Evolutionary conservation across 129 eudicot genomes (phyloP), one percentile per base, ranked within the genome.

Genomic region (Pulicaria dysenterica): DNA sequence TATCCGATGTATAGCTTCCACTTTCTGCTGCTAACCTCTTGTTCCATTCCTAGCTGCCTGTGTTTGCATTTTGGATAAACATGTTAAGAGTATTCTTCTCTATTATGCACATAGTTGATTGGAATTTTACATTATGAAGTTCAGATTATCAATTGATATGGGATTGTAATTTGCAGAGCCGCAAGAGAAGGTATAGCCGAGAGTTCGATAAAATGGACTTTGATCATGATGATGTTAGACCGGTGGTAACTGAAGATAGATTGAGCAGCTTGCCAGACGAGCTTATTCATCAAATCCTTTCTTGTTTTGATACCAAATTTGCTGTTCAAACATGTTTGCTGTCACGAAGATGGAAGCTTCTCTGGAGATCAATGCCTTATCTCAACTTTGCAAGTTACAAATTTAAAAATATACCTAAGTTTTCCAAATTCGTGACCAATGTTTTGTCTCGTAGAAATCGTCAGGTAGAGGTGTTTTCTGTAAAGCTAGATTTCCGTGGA

Each of bases 211-310:
- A n/a, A 62, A 62, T 73, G 78, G 69, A 49, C 14, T 17, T 54
- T 50, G 40, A 43, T 8, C 51, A 41, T 16, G 67, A 12, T 42
- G 12, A 73, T 38, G 39, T 39, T 43, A 63, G 63, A 63, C 8
- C 2, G 19, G 7, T 40, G 58, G 12, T 47, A 3, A 61, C 37
- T 17, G 64, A 58, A 2, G 81, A 77, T 62, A 69, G 76, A 69
- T 24, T 77, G 41, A 77, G 76, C 81, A 39, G 40, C 75, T 77
- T 77, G 70, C 81, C 81, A 0, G 48, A 39, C 47, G 75, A 68
- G 37, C 61, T 77, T 50, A 69, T 77, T 19, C 81, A 59, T 49
- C 45, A 59, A 50, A 77, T 77, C 45, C 70, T 77, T 5, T 69
- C 81, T 10, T 60, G 17, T 49, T 5, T 44, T 13, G 76, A 62